A percentile compares a stretch with the other conserved stretches of the same genome.
Evolutionary conservation across 1,284 basidiomycete genomes (phyloP).

Genomic region (Austroboletus novae-zelandiae): DNA sequence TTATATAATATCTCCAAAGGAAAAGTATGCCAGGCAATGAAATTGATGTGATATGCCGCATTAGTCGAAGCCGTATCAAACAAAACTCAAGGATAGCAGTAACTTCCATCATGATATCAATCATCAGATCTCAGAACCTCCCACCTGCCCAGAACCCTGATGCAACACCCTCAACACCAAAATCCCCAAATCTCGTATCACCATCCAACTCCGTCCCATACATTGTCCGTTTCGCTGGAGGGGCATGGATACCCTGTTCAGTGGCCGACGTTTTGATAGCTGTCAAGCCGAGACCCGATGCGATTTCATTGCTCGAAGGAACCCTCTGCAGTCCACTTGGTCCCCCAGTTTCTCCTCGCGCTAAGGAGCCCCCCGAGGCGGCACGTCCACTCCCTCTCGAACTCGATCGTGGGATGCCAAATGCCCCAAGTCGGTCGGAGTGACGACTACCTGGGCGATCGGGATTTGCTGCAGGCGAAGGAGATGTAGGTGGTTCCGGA

Average conservation of each 20-base stretch:
- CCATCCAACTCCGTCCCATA: conserved; percentile 75
- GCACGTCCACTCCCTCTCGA: conserved; percentile 32
- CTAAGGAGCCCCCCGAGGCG: conserved; percentile 27
- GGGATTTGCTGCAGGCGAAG: conserved; percentile 51
- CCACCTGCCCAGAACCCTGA: conserved; percentile 61
- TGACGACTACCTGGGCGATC: conserved; percentile 37
- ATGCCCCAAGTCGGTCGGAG: conserved; percentile 32
- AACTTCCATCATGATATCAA: conserved; percentile 2
- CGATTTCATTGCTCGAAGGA: conserved; percentile 38
- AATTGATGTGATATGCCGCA: conserved; percentile 7
- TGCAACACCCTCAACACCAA: conserved; percentile 72
- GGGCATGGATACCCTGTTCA: conserved; percentile 29
- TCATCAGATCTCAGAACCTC: conserved; percentile 35
- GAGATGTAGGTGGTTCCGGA: conserved; percentile 67
- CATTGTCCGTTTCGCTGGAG: conserved; percentile 62
- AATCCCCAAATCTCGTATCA: conserved; percentile 78
- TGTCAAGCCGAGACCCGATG: conserved; percentile 38
- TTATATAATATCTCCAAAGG: too few species aligned
- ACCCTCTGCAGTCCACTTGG: conserved; percentile 25
- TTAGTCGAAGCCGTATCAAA: conserved; percentile 9
- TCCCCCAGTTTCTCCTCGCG: conserved; percentile 30
- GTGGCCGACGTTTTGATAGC: conserved; percentile 32
- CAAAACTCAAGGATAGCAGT: conserved; percentile 7
- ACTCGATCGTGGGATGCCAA: conserved; percentile 30
- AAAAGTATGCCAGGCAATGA: conserved; percentile 1